Base-by-base conservation (phyloP, 345 rosid species). In the Eucalyptus regnans region DNA sequence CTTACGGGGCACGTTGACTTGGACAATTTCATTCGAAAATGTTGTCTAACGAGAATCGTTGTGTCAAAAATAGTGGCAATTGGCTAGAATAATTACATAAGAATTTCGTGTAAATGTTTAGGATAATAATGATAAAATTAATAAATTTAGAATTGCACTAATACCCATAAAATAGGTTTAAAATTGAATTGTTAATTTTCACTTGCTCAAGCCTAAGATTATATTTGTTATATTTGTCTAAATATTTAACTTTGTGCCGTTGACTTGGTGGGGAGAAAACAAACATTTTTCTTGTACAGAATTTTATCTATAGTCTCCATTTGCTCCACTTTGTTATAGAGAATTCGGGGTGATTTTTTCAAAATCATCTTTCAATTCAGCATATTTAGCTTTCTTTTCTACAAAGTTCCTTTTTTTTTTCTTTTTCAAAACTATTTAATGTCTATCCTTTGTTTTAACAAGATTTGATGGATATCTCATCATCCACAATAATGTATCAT, bases 21-120 rank as follows among this genome's bases (percentile, higher is more conserved):
- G 43, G 25, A 17, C 23, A 33, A 68, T 41, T 68, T 66, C 41
- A 17, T 68, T 68, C 0, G 2, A 68, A 31, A 31, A 37, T 4
- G 12, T 33, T 5, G 5, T 33, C 44, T 33, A 33, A 33, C 13
- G 9, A 16, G 80, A 33, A 33, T 68, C 13, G 0, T 7, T 7
- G 3, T 1, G 3, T 71, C 1, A 2, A 1, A 25, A 0, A 18
- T 20, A 33, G 2, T 3, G 4, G 6, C 13, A 33, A 33, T 71
- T 71, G 44, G 7, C 25, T 17, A 23, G 81, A 71, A 68, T 31
- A 9, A 33, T 8, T 31, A 31, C 6, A 27, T 16, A 8, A 31
- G 12, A 31, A 68, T 68, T 8, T 33, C 4, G 0, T 9, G 23
- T 17, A 31, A 68, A 68, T 18, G 9, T 31, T 31, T 68, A 4